Conservation (phyloP, 2,329 filamentous ascomycete genomes). For the Phaeosphaeriaceae sp. region DNA sequence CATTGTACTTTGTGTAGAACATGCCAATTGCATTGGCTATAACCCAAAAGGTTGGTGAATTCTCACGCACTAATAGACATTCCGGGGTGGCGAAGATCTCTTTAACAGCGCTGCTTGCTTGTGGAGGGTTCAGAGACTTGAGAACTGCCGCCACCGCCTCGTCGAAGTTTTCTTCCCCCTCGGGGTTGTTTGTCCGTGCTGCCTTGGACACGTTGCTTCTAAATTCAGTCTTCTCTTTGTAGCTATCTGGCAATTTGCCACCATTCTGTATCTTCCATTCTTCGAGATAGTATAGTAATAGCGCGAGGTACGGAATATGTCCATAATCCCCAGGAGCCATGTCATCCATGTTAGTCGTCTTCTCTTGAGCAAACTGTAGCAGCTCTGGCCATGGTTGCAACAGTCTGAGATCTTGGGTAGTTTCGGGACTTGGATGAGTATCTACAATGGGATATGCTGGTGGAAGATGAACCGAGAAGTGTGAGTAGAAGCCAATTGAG, state of each 20-base stretch:
- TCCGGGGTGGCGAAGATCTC: constrained; percentile 79
- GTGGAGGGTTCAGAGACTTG: constrained; percentile 77
- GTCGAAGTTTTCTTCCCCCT: constrained; percentile 97
- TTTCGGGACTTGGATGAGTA: constrained; percentile 88
- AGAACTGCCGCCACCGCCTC: constrained; percentile 88
- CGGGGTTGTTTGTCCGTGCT: constrained; percentile 73
- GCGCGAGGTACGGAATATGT: constrained; percentile 84
- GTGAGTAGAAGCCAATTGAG: constrained; percentile 90
- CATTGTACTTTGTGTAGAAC: constrained; percentile 75
- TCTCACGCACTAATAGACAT: constrained; percentile 54
- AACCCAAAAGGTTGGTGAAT: constrained; percentile 79
- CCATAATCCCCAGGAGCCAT: constrained; percentile 84
- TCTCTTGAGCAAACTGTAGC: constrained; percentile 66
- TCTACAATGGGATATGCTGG: constrained; percentile 90
- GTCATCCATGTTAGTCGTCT: constrained; percentile 71
- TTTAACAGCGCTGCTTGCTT: constrained; percentile 71
- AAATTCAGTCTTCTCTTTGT: constrained; percentile 87
- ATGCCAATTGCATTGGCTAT: constrained; percentile 79
- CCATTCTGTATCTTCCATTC: constrained; percentile 77
- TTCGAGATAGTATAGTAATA: constrained; percentile 82
- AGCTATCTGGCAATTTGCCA: constrained; percentile 72
- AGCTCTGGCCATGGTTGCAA: constrained; percentile 87
- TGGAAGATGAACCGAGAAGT: constrained; percentile 80
- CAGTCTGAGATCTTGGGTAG: constrained; percentile 83
- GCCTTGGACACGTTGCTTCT: constrained; percentile 70